Evolutionary conservation across 169 alveolate species (phyloP).

Genomic region (Cryptosporidium felis): DNA sequence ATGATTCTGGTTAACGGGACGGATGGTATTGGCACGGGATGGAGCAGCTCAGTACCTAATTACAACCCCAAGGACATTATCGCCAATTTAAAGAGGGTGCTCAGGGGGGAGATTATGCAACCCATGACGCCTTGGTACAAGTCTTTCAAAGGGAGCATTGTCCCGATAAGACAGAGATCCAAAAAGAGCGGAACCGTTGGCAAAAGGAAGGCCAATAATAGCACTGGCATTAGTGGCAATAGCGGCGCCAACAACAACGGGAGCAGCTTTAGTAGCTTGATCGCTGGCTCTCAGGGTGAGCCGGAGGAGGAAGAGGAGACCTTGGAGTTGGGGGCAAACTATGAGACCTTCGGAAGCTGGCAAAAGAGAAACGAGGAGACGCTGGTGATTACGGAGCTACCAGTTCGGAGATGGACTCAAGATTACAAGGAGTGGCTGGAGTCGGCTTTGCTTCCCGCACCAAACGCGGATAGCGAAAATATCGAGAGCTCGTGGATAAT

Average conservation of each 20-base stretch:
- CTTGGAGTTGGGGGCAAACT: constrained; percentile 65
- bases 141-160: constrained; percentile 94
- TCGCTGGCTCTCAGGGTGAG: constrained; percentile 15
- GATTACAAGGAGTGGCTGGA: constrained; percentile 94
- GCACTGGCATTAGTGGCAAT: neutral
- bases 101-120: constrained; percentile 86
- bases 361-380: constrained; percentile 77
- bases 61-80: constrained; percentile 96
- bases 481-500: constrained; percentile 75
- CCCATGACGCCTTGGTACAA: constrained; percentile 97
- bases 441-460: constrained; percentile 73
- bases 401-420: constrained; percentile 96
- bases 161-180: constrained; percentile 72
- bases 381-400: constrained; percentile 94
- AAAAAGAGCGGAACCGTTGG: neutral
- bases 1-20: constrained; percentile 98
- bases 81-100: constrained; percentile 87
- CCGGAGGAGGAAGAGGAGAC: constrained; percentile 13
- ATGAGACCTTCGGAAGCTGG: constrained; percentile 81
- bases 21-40: constrained; percentile 99
- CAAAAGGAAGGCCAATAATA: neutral
- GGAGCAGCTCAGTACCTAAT: constrained; percentile 93
- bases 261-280: too few species aligned
- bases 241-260: neutral
- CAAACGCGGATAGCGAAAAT: constrained; percentile 31